Conservation (phyloP, 1,284 basidiomycete genomes). For the Apiotrichum sp. region DNA sequence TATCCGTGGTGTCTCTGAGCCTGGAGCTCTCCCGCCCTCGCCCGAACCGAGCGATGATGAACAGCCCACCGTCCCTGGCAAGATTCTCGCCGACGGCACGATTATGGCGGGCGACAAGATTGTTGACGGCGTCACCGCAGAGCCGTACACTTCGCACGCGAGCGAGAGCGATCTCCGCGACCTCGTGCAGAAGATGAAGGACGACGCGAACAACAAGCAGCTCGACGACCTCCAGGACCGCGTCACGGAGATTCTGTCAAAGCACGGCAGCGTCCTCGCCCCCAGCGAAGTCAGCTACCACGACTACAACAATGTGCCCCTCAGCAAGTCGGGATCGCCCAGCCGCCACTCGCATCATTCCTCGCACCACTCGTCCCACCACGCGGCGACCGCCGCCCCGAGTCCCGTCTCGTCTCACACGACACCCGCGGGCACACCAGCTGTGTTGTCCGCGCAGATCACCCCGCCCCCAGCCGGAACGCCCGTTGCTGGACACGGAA, state of each 20-base stretch:
- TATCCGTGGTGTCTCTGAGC: conserved; percentile 30
- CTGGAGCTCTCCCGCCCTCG: conserved; percentile 2
- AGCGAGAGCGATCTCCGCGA: conserved; percentile 13
- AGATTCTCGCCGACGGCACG: conserved; percentile 39
- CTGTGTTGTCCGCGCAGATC: too few species aligned
- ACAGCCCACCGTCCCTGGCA: conserved; percentile 24
- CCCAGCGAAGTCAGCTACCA: neutral
- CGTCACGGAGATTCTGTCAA: conserved; percentile 4
- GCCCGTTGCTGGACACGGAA: too few species aligned
- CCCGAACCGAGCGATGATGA: neutral
- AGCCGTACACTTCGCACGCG: conserved; percentile 16
- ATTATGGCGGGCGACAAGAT: conserved; percentile 40
- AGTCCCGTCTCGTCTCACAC: too few species aligned
- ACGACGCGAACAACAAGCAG: conserved; percentile 34
- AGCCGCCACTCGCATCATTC: neutral
- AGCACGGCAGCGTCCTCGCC: conserved; percentile 12
- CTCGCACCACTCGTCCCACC: neutral
- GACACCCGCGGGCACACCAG: too few species aligned
- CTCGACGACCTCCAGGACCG: conserved; percentile 37
- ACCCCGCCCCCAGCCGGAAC: too few species aligned
- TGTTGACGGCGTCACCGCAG: conserved; percentile 37
- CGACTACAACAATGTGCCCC: neutral
- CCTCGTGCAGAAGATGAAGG: conserved; percentile 22
- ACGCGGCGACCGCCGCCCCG: neutral
- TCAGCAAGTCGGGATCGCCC: neutral